These are phyloP conservation scores for Sarcocystis neurona DNA, from an alignment of 169 alveolate species.

Conservation along the genomic window DNA sequence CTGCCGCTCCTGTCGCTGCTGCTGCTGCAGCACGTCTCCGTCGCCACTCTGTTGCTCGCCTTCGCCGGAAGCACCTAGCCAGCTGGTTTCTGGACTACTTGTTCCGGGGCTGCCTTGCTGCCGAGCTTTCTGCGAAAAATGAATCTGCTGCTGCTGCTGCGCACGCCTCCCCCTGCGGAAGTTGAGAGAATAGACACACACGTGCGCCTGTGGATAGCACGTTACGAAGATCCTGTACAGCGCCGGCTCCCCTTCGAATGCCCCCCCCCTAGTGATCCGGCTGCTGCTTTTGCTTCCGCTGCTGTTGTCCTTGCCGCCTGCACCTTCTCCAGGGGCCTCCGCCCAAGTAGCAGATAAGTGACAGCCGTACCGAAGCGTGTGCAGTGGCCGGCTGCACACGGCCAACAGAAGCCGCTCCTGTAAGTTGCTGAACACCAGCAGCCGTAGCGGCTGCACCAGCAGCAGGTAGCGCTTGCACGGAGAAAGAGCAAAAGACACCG, in stretches of 20 bases:
- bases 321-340: not conserved
- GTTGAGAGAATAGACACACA: not conserved
- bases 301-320: not conserved
- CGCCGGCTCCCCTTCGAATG: not conserved
- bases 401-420: constrained; percentile 8
- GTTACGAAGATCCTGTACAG: constrained; percentile 12
- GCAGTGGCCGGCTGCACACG: not conserved
- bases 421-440: constrained; percentile 21
- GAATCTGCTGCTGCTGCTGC: too few relatives aligned
- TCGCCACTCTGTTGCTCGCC: too few relatives aligned
- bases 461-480: constrained; percentile 2
- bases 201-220: constrained; percentile 19
- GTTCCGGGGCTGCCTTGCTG: too few relatives aligned
- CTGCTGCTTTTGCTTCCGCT: not conserved
- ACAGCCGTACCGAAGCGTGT: not conserved
- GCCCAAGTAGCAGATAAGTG: constrained; percentile 3
- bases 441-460: constrained; percentile 20
- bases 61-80: too few relatives aligned
- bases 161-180: too few relatives aligned
- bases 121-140: too few relatives aligned
- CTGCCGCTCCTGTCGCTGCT: not conserved
- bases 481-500: constrained; percentile 1
- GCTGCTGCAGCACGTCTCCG: not conserved
- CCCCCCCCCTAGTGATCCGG: not conserved
- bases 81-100: too few relatives aligned